Conservation (phyloP, 768 basidiomycete species). For the Solioccasus polychromus region DNA sequence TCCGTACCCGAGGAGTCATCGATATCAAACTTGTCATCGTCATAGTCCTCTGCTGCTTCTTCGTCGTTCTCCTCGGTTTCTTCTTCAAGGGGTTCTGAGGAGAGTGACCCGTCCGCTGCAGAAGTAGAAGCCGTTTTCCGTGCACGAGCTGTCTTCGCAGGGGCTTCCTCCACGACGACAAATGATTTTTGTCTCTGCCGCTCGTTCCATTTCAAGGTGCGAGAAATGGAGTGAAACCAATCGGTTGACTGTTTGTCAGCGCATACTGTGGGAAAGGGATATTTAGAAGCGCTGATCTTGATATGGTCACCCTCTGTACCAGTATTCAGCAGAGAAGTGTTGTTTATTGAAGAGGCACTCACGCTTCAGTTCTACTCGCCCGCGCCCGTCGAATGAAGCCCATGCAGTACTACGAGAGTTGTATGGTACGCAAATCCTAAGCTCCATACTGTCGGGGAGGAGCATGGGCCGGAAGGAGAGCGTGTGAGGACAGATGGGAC, state of each 20-base stretch:
- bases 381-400: conserved; percentile 98
- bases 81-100: conserved; percentile 31
- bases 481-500: conserved; percentile 97
- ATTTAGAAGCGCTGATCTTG: conserved; percentile 95
- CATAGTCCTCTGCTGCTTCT: conserved; percentile 49
- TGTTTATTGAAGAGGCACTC: conserved; percentile 35
- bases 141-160: conserved; percentile 39
- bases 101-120: conserved; percentile 7
- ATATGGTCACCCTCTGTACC: conserved; percentile 95
- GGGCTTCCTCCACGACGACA: conserved; percentile 92
- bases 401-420: conserved; percentile 98
- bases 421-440: conserved; percentile 98
- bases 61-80: conserved; percentile 39
- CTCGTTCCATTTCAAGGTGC: conserved; percentile 99
- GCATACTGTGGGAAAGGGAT: conserved; percentile 98
- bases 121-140: conserved; percentile 14
- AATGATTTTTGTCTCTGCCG: conserved; percentile 98
- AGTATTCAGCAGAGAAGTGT: conserved; percentile 12
- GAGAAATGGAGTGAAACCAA: conserved; percentile 97
- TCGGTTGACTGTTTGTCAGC: conserved; percentile 97
- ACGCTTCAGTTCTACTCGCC: conserved; percentile 95
- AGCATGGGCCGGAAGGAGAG: conserved; percentile 99
- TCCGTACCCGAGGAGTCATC: conserved; percentile 63
- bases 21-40: conserved; percentile 88
- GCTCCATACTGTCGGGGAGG: conserved; percentile 96